Base-by-base conservation (phyloP, 768 basidiomycete species). In the Russula lepida region DNA sequence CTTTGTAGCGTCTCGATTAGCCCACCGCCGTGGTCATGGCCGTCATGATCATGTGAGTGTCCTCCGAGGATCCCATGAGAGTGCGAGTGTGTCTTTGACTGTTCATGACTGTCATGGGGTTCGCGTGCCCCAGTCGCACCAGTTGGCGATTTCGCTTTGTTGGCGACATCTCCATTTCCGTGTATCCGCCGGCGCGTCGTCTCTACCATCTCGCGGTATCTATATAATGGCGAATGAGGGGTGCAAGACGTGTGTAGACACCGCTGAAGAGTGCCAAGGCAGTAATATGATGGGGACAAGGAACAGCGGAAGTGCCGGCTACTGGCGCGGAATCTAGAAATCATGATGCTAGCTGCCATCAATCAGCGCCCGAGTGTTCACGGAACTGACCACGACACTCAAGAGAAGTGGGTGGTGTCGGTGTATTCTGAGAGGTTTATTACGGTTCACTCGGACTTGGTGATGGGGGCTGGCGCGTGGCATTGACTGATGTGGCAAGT, bases 51-150 rank as follows among this genome's bases (percentile, higher is more conserved):
- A 13, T 66, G 65, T 3, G 65, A 60, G 23, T 66, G 66, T 49
- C 63, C 57, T 35, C 56, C 56, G 15, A 66, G 62, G 30, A 66
- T 59, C 9, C 64, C 64, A 62, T 62, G 66, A 9, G 56, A 51
- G 27, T 65, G 66, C 4, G 62, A 28, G 33, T 63, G 62, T 3
- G 54, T 35, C 13, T 53, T 41, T 6, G 61, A 54, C 19, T 2
- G 41, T 2, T n/a, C n/a, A 41, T 23, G 15, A 35, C 59, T 46
- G 19, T 43, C 46, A 49, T 33, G 37, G 28, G 30, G 47, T 23
- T 49, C 30, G 15, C 44, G 13, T 21, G 50, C 51, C 3, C 25
- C 23, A 19, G 12, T 9, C 7, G 43, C n/a, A 8, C 28, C 53
- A 27, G 32, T 19, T 28, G 56, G 35, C n/a, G 52, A 43, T 41